Conservation (phyloP, 179 eudicot species). For the Corrigiola litoralis region DNA sequence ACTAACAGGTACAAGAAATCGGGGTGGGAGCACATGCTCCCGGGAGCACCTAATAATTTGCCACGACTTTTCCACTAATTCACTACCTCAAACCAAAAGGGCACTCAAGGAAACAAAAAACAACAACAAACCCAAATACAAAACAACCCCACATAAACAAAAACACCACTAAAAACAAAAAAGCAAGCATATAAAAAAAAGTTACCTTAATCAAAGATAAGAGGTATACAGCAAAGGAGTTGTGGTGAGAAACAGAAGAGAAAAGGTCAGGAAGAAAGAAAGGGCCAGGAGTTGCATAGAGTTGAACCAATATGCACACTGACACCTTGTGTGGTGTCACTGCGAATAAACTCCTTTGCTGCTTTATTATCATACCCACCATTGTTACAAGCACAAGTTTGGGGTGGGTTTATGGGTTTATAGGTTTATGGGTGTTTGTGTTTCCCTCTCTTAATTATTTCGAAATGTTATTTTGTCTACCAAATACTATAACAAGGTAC, state of each 20-base stretch:
- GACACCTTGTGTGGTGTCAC: slow-evolving; percentile 92
- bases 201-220: slow-evolving; percentile 67
- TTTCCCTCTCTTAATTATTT: too few species aligned
- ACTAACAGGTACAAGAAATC: too few species aligned
- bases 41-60: too few species aligned
- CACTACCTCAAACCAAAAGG: too few species aligned
- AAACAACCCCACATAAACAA: neutral
- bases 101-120: too few species aligned
- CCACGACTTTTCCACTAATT: too few species aligned
- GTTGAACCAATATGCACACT: slow-evolving; percentile 66
- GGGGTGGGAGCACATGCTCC: too few species aligned
- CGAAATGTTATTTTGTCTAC: too few species aligned
- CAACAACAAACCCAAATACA: neutral
- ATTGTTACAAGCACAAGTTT: too few species aligned
- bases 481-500: too few species aligned
- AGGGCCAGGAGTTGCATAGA: slow-evolving; percentile 72
- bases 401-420: too few species aligned
- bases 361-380: slow-evolving; percentile 47
- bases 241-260: slow-evolving; percentile 74
- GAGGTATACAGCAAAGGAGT: slow-evolving; percentile 58
- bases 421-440: too few species aligned
- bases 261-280: slow-evolving; percentile 56
- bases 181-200: neutral
- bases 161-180: neutral
- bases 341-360: slow-evolving; percentile 39